Conservation (phyloP, 768 basidiomycete genomes). For the Suillus brevipes region DNA sequence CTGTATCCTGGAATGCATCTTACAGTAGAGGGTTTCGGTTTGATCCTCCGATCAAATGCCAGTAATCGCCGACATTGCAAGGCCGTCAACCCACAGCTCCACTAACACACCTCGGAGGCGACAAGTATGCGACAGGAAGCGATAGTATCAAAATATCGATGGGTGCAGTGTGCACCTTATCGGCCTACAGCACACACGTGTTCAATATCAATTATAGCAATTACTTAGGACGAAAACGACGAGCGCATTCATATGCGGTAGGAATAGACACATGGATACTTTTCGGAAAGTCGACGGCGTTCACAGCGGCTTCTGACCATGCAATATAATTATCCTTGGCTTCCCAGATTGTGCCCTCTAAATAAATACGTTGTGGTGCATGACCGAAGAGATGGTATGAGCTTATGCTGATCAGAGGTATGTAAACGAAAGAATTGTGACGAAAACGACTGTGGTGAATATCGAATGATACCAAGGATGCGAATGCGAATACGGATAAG, state of each 20-base stretch:
- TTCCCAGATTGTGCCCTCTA: not conserved
- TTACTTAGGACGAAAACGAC: not conserved
- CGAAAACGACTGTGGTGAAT: constrained; percentile 1
- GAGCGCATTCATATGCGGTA: too few relatives aligned
- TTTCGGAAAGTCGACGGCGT: not conserved
- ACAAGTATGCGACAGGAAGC: not conserved
- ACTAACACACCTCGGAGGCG: not conserved
- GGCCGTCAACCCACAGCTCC: not conserved
- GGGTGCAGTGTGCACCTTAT: not conserved
- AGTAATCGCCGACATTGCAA: not conserved
- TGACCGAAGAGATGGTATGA: constrained; percentile 1
- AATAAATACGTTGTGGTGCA: not conserved
- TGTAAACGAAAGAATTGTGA: constrained; percentile 1
- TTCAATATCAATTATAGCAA: constrained; percentile 3
- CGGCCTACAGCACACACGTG: not conserved
- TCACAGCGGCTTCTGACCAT: not conserved
- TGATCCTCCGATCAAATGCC: not conserved
- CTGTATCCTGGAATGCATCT: not conserved
- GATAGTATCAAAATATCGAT: not conserved
- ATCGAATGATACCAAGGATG: constrained; percentile 12
- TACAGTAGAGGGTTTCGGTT: not conserved
- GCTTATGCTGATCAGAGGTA: constrained; percentile 3
- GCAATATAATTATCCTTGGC: not conserved
- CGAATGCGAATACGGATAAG: constrained; percentile 17
- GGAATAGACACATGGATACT: not conserved